Evolutionary conservation across 441 rosid species (phyloP).

Genomic region (Hura crepitans): DNA sequence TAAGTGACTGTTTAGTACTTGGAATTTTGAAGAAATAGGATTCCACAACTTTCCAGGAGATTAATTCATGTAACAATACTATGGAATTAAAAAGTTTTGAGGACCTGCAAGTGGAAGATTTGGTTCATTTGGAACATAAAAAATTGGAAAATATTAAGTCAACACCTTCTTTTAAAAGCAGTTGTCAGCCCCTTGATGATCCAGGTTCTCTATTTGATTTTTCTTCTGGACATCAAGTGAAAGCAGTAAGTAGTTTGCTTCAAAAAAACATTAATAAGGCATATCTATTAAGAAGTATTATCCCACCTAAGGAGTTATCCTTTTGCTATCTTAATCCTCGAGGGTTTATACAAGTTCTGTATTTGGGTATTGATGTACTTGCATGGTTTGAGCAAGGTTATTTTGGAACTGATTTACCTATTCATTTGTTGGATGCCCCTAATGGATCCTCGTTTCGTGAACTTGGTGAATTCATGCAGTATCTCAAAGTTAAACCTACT

Average conservation of each 20-base stretch:
- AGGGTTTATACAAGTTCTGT: constrained; percentile 50
- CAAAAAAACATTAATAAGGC: constrained; percentile 12
- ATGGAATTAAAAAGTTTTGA: constrained; percentile 19
- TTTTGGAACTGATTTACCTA: constrained; percentile 50
- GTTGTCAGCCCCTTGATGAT: constrained; percentile 31
- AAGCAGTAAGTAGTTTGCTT: constrained; percentile 9
- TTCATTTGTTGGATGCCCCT: constrained; percentile 45
- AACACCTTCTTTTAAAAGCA: constrained; percentile 21
- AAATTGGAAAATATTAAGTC: constrained; percentile 10
- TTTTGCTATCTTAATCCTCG: constrained; percentile 55
- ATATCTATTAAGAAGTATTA: constrained; percentile 16
- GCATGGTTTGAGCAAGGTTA: constrained; percentile 55
- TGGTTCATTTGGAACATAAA: constrained; percentile 4
- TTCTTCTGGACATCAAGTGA: constrained; percentile 25
- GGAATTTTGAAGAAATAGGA: constrained; percentile 5
- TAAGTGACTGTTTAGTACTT: neutral
- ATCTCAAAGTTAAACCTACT: constrained; percentile 26
- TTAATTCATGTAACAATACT: neutral
- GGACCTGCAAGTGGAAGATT: constrained; percentile 12
- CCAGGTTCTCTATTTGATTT: constrained; percentile 32
- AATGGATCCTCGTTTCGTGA: constrained; percentile 41
- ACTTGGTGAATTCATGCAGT: constrained; percentile 49
- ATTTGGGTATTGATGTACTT: constrained; percentile 50
- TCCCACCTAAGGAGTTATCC: constrained; percentile 36
- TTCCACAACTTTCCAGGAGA: constrained; percentile 8